Conservation (phyloP, 345 rosid genomes). For the Citrus medica region DNA sequence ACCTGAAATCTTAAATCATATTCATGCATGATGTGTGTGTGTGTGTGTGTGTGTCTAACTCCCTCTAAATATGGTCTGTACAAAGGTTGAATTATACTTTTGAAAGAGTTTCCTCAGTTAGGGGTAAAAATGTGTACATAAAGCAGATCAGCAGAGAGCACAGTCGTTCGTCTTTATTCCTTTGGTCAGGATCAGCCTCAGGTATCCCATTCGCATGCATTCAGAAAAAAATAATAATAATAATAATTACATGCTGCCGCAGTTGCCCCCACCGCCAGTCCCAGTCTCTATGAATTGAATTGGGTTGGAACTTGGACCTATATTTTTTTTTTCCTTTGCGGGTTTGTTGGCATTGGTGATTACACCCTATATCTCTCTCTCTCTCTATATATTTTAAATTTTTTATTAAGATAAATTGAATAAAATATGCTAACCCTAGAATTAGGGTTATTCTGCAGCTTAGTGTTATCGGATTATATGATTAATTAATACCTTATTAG, state of each 20-base stretch:
- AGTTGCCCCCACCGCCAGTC: not conserved
- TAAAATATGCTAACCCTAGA: not conserved
- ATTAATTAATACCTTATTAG: not conserved
- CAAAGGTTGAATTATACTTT: not conserved
- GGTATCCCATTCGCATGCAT: not conserved
- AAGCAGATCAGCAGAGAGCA: not conserved
- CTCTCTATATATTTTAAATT: not conserved
- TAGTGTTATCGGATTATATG: too few species aligned
- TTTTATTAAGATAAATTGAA: not conserved
- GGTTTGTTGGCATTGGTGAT: not conserved
- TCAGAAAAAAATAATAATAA: not conserved
- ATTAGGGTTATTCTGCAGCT: not conserved
- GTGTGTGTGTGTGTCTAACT: too few species aligned
- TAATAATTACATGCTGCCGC: not conserved
- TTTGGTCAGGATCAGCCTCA: not conserved
- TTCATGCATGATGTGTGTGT: too few species aligned
- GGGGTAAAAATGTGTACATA: not conserved
- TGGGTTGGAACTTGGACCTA: conserved; percentile 3
- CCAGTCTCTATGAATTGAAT: not conserved
- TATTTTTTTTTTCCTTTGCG: not conserved
- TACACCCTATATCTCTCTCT: not conserved
- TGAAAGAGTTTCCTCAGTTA: not conserved
- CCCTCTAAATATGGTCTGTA: not conserved
- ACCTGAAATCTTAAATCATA: too few species aligned
- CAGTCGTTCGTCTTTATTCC: not conserved